Evolutionary conservation across 1,139 yeast species (phyloP).

Genomic region (Citeromyces siamensis): DNA sequence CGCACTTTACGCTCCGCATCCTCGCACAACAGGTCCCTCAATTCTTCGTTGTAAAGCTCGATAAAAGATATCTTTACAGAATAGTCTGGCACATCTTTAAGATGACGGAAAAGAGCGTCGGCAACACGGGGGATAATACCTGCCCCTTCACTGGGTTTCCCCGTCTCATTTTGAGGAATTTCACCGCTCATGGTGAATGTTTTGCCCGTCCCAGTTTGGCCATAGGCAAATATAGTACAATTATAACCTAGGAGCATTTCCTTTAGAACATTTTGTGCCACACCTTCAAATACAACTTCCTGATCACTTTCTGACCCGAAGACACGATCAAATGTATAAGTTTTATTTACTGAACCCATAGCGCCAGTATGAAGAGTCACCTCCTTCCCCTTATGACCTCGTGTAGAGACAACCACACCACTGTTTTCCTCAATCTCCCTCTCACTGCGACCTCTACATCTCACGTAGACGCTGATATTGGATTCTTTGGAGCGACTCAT

Average conservation of each 20-base stretch:
- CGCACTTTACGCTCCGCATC: constrained; percentile 30
- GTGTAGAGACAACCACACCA: constrained; percentile 15
- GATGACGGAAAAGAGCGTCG: constrained; percentile 32
- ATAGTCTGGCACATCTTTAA: constrained; percentile 23
- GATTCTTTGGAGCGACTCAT: constrained; percentile 7
- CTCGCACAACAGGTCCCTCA: constrained; percentile 44
- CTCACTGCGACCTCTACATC: constrained; percentile 14
- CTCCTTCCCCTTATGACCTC: constrained; percentile 11
- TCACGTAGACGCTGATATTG: constrained; percentile 14
- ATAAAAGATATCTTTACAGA: constrained; percentile 57
- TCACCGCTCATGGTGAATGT: constrained; percentile 85
- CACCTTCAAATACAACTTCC: constrained; percentile 37
- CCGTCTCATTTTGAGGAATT: constrained; percentile 21
- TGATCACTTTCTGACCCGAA: constrained; percentile 69
- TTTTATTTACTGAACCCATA: constrained; percentile 14
- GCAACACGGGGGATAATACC: constrained; percentile 64
- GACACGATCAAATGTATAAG: constrained; percentile 60
- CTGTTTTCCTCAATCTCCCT: constrained; percentile 15
- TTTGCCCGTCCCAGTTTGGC: constrained; percentile 87
- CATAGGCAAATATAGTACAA: constrained; percentile 77
- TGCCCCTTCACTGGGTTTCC: constrained; percentile 20
- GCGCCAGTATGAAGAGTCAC: constrained; percentile 12
- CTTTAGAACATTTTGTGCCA: constrained; percentile 52
- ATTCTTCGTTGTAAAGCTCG: constrained; percentile 64
- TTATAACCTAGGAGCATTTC: constrained; percentile 63